Evolutionary conservation across 805 yeast species (phyloP), one percentile per base, ranked within the genome.

Genomic region (Sungouiella thailandica): DNA sequence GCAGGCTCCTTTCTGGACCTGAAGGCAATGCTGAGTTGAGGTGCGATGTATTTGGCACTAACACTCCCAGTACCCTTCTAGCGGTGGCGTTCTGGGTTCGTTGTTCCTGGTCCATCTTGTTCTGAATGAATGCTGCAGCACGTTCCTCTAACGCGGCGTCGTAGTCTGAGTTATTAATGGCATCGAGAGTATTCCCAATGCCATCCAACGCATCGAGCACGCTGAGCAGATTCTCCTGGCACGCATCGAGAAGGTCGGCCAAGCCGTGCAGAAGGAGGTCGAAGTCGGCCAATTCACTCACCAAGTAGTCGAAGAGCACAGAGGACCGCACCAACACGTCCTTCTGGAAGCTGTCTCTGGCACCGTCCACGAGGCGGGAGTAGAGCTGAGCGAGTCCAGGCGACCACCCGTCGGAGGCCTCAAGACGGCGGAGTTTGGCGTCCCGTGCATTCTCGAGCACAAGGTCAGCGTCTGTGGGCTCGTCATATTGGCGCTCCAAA

Each of bases 371-470:
- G 29, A 65, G 55, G 2, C 57, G 48, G 11, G 72, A 67, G 36
- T 70, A 74, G 1, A 65, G 37, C 2, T 50, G 34, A 3, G 71
- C 58, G 51, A 76, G 76, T 20, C 51, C 46, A 0, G 60, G 65
- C 11, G 62, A 45, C 88, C 89, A 83, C 4, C 70, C 60, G 22
- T 76, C 81, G 44, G 71, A 52, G 34, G 79, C 81, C 25, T 60
- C 49, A 13, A 81, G 52, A 34, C 67, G 66, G 22, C 59, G 57
- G n/a, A 74, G 46, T 4, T 74, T 63, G n/a, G 64, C 68, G 4
- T 55, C 56, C 1, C 72, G 60, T 5, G 79, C 67, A 11, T 68
- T 70, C 19, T 58, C 52, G 10, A 76, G 47, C 4, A 77, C 70
- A 23, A 65, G 55, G 42, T 80, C 85, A 4, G 77, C 48, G 29